A percentile compares a stretch with the other conserved stretches of the same genome.
Evolutionary conservation across 2,329 filamentous ascomycete species (phyloP).

Genomic region (Aspergillus neoniger): DNA sequence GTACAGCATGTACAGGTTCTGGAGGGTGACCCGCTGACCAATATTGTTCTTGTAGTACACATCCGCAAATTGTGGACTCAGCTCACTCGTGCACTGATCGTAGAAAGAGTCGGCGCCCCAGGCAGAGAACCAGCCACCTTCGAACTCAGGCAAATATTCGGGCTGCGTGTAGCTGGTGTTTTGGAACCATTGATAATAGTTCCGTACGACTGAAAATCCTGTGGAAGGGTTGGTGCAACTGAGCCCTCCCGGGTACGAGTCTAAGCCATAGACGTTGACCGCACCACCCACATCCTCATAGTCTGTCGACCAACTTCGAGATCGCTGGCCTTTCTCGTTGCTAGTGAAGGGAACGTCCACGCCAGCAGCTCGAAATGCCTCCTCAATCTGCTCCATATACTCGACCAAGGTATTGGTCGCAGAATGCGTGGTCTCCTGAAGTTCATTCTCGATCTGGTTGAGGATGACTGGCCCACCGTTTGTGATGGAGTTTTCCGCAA

Average conservation of each 20-base stretch:
- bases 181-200: constrained; percentile 61
- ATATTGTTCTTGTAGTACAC: constrained; percentile 61
- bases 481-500: constrained; percentile 54
- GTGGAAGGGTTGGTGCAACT: constrained; percentile 53
- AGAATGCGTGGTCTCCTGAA: constrained; percentile 48
- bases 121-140: constrained; percentile 56
- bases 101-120: constrained; percentile 55
- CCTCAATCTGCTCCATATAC: constrained; percentile 56
- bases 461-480: constrained; percentile 55
- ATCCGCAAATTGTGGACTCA: constrained; percentile 52
- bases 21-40: constrained; percentile 51
- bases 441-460: constrained; percentile 57
- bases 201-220: constrained; percentile 54
- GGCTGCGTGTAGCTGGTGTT: constrained; percentile 58
- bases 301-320: constrained; percentile 56
- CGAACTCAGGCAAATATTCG: constrained; percentile 55
- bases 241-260: constrained; percentile 42
- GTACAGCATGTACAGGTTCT: constrained; percentile 56
- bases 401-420: constrained; percentile 50
- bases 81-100: constrained; percentile 52
- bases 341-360: constrained; percentile 53
- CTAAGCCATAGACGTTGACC: constrained; percentile 46
- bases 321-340: constrained; percentile 56
- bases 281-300: constrained; percentile 59
- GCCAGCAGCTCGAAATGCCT: constrained; percentile 49